phyloP scores from a whole-genome alignment of 2,329 filamentous ascomycete genomes.

The Nemania sp. region DNA sequence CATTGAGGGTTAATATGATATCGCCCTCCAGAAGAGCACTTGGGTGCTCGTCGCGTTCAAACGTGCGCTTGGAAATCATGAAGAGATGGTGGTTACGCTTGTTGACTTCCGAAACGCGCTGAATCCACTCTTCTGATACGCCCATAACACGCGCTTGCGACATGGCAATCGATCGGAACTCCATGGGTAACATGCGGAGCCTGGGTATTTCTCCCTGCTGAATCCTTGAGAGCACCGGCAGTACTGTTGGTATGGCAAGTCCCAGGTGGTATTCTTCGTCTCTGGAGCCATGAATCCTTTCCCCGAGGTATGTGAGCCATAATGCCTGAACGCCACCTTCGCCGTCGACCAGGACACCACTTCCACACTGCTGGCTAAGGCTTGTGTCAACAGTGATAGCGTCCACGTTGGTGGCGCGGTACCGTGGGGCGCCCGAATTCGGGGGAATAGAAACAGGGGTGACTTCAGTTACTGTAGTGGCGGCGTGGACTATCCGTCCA shows the following conservation, averaged over 20 bases:
- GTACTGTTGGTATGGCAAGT: slow-evolving; percentile 81
- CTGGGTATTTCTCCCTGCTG: slow-evolving; percentile 78
- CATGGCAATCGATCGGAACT: slow-evolving; percentile 96
- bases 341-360: slow-evolving; percentile 85
- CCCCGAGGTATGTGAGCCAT: slow-evolving; percentile 96
- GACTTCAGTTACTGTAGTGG: slow-evolving; percentile 95
- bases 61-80: slow-evolving; percentile 91
- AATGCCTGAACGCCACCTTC: slow-evolving; percentile 93
- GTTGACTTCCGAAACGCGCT: slow-evolving; percentile 85
- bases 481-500: slow-evolving; percentile 86
- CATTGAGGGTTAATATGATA: slow-evolving; percentile 88
- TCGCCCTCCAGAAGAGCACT: slow-evolving; percentile 82
- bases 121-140: slow-evolving; percentile 93
- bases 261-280: slow-evolving; percentile 98
- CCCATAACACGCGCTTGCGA: slow-evolving; percentile 96
- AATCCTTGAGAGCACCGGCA: slow-evolving; percentile 87
- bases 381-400: slow-evolving; percentile 96
- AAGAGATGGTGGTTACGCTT: slow-evolving; percentile 94
- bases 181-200: slow-evolving; percentile 88
- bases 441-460: slow-evolving; percentile 96
- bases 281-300: slow-evolving; percentile 78
- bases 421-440: slow-evolving; percentile 86
- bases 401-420: slow-evolving; percentile 93
- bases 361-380: slow-evolving; percentile 87
- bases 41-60: slow-evolving; percentile 56